Conservation (phyloP, 2,329 filamentous ascomycete species). For the Epichloe sibirici region DNA sequence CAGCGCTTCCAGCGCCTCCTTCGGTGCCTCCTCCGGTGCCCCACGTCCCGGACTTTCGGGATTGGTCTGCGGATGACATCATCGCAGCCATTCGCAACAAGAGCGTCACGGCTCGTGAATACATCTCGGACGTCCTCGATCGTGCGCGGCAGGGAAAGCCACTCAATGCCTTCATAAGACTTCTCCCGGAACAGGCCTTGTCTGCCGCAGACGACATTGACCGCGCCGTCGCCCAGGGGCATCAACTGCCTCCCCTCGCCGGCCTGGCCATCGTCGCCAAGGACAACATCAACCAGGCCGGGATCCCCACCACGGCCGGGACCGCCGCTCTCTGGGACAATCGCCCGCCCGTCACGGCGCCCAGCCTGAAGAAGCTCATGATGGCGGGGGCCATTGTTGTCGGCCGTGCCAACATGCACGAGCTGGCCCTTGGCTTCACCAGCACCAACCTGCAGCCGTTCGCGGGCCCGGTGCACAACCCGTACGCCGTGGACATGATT, state of each 20-base stretch:
- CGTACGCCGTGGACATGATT: conserved; percentile 7
- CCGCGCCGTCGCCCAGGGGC: conserved; percentile 4
- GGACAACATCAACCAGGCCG: conserved; percentile 12
- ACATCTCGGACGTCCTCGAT: conserved; percentile 2
- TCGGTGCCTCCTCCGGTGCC: not conserved
- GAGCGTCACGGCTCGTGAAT: conserved; percentile 1
- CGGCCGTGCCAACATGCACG: conserved; percentile 43
- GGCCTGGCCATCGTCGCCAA: conserved; percentile 12
- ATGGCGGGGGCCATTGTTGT: conserved; percentile 17
- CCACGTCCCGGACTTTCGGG: not conserved
- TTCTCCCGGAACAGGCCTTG: conserved; percentile 1
- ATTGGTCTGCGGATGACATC: conserved; percentile 4
- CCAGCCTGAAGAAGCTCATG: conserved; percentile 10
- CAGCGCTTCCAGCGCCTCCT: too few species aligned
- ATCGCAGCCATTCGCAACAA: conserved; percentile 1
- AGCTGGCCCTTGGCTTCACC: conserved; percentile 10
- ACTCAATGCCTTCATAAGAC: conserved; percentile 2
- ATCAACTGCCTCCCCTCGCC: conserved; percentile 9
- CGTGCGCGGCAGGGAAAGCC: conserved; percentile 1
- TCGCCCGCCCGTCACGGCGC: conserved; percentile 8
- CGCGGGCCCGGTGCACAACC: conserved; percentile 10
- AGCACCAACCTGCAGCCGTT: conserved; percentile 10
- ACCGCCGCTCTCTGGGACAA: conserved; percentile 7
- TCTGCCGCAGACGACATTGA: conserved; percentile 1
- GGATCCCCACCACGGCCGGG: conserved; percentile 7